These are phyloP conservation scores for Lipomyces spencermartinsiae DNA, from an alignment of 805 yeast species.

Conservation along the genomic window DNA sequence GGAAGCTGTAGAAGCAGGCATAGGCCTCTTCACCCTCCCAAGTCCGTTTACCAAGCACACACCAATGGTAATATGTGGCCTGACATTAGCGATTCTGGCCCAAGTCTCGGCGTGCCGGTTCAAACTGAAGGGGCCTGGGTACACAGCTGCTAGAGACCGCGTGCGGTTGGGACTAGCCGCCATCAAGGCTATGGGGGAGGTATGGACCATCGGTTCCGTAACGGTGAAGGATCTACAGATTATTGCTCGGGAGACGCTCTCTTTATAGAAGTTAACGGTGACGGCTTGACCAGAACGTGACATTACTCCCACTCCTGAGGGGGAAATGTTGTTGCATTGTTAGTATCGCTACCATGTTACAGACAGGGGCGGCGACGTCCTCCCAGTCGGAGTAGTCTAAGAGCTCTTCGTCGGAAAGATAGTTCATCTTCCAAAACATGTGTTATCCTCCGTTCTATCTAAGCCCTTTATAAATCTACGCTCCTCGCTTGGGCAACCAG, in stretches of 20 bases:
- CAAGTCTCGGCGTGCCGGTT: conserved; percentile 3
- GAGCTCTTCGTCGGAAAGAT: no score
- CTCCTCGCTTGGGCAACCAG: no score
- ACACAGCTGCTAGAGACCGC: neutral
- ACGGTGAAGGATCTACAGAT: neutral
- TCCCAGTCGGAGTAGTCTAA: no score
- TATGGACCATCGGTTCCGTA: neutral
- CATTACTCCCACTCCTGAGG: neutral
- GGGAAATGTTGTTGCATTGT: neutral
- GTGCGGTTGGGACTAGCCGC: conserved; percentile 2
- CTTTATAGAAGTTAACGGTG: neutral
- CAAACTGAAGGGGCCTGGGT: conserved; percentile 1
- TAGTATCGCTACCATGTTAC: no score
- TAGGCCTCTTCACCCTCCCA: conserved; percentile 5
- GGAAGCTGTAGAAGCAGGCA: conserved; percentile 1
- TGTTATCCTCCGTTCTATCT: no score
- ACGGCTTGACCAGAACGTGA: neutral
- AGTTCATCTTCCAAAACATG: no score
- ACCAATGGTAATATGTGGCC: neutral
- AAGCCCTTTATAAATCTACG: no score
- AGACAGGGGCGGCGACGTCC: no score
- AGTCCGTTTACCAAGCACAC: neutral
- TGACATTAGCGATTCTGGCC: neutral
- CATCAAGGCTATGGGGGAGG: conserved; percentile 1
- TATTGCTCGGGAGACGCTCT: conserved; percentile 2